Percentiles rank a stretch among this genome's conserved stretches.
These are phyloP conservation scores for Dactylonectria macrodidyma DNA, from an alignment of 2,329 filamentous ascomycete species.

Conservation along the genomic window DNA sequence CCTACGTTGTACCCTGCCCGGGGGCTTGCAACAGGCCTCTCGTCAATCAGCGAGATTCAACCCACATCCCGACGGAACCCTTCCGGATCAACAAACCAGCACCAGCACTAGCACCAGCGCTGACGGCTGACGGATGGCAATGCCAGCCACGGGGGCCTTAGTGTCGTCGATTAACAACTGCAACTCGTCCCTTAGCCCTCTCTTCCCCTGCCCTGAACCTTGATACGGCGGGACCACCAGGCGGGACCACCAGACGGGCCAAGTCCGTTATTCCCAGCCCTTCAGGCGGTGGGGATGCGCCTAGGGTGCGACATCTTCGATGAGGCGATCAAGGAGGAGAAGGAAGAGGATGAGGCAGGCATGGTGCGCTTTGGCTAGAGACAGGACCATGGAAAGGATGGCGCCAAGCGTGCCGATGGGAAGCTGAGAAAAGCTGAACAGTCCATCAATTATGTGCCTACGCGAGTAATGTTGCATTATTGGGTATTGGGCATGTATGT, in stretches of 20 bases:
- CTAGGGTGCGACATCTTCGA: background rate
- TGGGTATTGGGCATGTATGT: too few species aligned
- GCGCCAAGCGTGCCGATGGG: too few species aligned
- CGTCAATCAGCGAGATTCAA: constrained; percentile 11
- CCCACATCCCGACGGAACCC: constrained; percentile 10
- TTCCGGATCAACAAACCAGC: constrained; percentile 17
- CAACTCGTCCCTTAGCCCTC: background rate
- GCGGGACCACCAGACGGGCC: background rate
- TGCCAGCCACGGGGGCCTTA: constrained; percentile 3
- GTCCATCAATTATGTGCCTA: too few species aligned
- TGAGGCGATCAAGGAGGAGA: too few species aligned
- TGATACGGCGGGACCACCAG: background rate
- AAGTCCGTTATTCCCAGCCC: background rate
- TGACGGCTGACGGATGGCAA: background rate
- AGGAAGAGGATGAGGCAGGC: too few species aligned
- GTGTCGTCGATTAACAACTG: constrained; percentile 8
- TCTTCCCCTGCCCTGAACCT: background rate
- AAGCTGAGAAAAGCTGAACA: too few species aligned
- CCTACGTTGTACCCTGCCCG: too few species aligned
- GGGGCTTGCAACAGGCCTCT: background rate
- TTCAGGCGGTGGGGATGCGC: background rate
- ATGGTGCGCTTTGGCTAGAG: too few species aligned
- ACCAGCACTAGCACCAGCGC: background rate
- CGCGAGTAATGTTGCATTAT: too few species aligned
- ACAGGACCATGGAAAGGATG: too few species aligned